Percentiles rank a stretch among this genome's conserved stretches.
phyloP scores from a whole-genome alignment of 2,329 filamentous ascomycete species.

The Neocucurbitaria cava region DNA sequence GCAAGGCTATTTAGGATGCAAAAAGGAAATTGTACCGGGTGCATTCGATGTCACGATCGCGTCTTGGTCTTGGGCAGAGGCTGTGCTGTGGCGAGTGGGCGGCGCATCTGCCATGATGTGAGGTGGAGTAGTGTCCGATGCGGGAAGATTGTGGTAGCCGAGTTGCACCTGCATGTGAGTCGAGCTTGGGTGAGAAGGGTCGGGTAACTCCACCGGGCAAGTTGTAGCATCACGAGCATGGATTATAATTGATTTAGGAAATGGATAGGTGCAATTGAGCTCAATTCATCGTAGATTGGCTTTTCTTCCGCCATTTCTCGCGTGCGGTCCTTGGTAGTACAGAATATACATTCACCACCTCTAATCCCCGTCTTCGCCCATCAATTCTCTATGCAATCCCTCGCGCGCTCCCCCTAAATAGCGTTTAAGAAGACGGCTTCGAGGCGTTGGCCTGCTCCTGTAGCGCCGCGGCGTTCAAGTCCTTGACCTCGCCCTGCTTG shows the following conservation, averaged over 20 bases:
- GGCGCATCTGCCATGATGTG: constrained; percentile 43
- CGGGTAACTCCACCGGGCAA: constrained; percentile 9
- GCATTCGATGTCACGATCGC: constrained; percentile 17
- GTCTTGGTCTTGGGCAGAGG: constrained; percentile 18
- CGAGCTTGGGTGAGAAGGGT: constrained; percentile 5
- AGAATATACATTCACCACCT: constrained; percentile 44
- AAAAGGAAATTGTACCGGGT: constrained; percentile 18
- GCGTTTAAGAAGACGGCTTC: constrained; percentile 50
- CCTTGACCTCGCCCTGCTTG: constrained; percentile 89
- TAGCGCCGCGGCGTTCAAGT: constrained; percentile 65
- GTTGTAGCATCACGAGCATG: constrained; percentile 10
- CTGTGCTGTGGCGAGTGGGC: constrained; percentile 33
- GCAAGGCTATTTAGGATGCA: not conserved
- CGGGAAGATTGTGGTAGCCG: constrained; percentile 36
- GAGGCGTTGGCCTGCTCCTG: constrained; percentile 55
- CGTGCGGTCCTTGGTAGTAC: constrained; percentile 43
- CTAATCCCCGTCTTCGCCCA: constrained; percentile 7
- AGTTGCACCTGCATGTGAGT: constrained; percentile 17
- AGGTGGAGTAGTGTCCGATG: constrained; percentile 41
- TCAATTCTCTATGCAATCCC: constrained; percentile 8
- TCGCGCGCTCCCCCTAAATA: constrained; percentile 3
- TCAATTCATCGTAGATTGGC: constrained; percentile 38
- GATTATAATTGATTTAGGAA: constrained; percentile 2
- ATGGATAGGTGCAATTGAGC: constrained; percentile 15
- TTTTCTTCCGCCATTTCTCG: constrained; percentile 26